phyloP scores from a whole-genome alignment of 371 early-diverging fungal genomes.

The Mucor velutinosus region DNA sequence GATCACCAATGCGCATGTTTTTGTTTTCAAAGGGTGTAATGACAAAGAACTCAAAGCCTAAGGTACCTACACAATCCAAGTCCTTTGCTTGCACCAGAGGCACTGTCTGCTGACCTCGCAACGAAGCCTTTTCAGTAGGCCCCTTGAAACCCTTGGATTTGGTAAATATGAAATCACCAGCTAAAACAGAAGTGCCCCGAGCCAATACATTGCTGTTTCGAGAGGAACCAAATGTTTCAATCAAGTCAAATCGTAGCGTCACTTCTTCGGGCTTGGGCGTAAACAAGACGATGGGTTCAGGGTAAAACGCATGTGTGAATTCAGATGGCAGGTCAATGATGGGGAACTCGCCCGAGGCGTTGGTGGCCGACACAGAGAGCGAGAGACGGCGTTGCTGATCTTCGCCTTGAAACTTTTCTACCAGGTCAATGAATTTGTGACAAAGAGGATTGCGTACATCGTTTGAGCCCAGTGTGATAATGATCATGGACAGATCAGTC shows the following conservation, averaged over 20 bases:
- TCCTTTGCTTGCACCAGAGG: conserved; percentile 58
- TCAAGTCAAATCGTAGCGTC: conserved; percentile 64
- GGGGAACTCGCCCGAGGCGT: conserved; percentile 64
- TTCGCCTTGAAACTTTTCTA: conserved; percentile 28
- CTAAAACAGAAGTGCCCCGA: conserved; percentile 60
- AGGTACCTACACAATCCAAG: conserved; percentile 62
- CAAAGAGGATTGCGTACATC: conserved; percentile 58
- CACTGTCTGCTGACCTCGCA: conserved; percentile 57
- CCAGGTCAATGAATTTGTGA: conserved; percentile 26
- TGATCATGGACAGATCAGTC: conserved; percentile 63
- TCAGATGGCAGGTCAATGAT: conserved; percentile 64
- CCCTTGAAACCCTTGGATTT: conserved; percentile 45
- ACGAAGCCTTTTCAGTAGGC: conserved; percentile 37
- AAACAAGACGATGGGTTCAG: conserved; percentile 67
- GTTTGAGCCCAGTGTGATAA: conserved; percentile 70
- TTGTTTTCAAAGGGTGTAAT: conserved; percentile 69
- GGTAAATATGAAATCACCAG: conserved; percentile 50
- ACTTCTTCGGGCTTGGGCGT: conserved; percentile 57
- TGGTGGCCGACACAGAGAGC: conserved; percentile 60
- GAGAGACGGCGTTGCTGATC: conserved; percentile 52
- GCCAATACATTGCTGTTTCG: conserved; percentile 51
- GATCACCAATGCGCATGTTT: conserved; percentile 58
- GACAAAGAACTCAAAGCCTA: conserved; percentile 67
- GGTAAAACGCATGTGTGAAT: conserved; percentile 31
- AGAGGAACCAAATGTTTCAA: conserved; percentile 61